Conservation (phyloP, 2,329 filamentous ascomycete genomes). For the Cladosporium austrohemisphaericum region DNA sequence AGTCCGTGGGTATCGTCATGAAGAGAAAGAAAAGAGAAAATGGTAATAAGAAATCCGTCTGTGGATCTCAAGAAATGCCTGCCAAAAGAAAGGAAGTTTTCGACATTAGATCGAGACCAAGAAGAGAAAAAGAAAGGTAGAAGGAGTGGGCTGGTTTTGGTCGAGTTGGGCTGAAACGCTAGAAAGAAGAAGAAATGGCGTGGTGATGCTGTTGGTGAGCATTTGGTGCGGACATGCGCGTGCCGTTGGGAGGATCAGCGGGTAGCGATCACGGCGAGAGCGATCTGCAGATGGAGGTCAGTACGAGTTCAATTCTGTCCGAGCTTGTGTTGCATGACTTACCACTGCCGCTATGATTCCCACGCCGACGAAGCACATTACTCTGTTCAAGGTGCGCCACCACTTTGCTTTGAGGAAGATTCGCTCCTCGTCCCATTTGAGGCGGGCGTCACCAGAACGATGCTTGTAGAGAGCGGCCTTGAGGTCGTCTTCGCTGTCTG, state of each 20-base stretch:
- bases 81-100: no score
- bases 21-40: neutral
- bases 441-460: slow-evolving; percentile 28
- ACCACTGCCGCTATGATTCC: slow-evolving; percentile 35
- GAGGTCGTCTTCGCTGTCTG: slow-evolving; percentile 26
- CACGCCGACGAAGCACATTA: slow-evolving; percentile 37
- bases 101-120: neutral
- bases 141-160: neutral
- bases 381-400: slow-evolving; percentile 37
- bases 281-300: slow-evolving; percentile 25
- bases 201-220: no score
- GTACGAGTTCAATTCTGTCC: slow-evolving; percentile 1
- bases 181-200: no score
- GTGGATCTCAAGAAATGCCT: slow-evolving; percentile 2
- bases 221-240: neutral
- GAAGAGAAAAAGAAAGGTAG: neutral
- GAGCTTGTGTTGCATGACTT: slow-evolving; percentile 22
- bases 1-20: slow-evolving; percentile 11
- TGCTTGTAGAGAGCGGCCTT: slow-evolving; percentile 29
- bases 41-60: slow-evolving; percentile 3
- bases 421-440: slow-evolving; percentile 32
- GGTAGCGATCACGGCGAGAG: slow-evolving; percentile 34
- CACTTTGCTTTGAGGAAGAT: slow-evolving; percentile 33
- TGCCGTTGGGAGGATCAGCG: slow-evolving; percentile 14
- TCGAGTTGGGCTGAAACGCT: no score